A percentile compares a stretch with the other conserved stretches of the same genome.
These are phyloP conservation scores for Ambrosiella cleistominuta DNA, from an alignment of 2,329 filamentous ascomycete species.

Conservation along the genomic window DNA sequence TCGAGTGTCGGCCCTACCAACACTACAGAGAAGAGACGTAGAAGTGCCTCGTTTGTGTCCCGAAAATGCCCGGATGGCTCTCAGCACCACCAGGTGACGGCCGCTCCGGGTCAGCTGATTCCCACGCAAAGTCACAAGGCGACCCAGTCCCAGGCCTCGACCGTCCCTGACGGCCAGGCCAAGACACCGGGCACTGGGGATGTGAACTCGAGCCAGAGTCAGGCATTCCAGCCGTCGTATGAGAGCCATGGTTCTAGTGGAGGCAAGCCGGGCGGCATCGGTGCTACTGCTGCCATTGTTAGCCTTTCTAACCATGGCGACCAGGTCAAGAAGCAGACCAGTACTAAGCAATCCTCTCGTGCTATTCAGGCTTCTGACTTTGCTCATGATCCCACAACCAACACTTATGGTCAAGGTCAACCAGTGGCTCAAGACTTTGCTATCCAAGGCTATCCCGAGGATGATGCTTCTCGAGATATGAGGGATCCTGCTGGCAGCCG, in stretches of 20 bases:
- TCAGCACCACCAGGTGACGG: slow-evolving; percentile 8
- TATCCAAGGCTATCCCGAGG: background rate
- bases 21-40: background rate
- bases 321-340: background rate
- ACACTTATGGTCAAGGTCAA: background rate
- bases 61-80: slow-evolving; percentile 3
- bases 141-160: slow-evolving; percentile 2
- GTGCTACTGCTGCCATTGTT: slow-evolving; percentile 11
- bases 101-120: slow-evolving; percentile 9
- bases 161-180: background rate
- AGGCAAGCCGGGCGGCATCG: slow-evolving; percentile 8
- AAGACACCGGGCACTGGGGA: background rate
- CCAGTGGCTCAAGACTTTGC: background rate
- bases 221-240: background rate
- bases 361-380: background rate
- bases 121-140: slow-evolving; percentile 6
- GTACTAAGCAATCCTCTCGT: background rate
- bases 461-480: background rate
- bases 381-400: background rate
- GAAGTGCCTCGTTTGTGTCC: slow-evolving; percentile 3
- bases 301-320: slow-evolving; percentile 2
- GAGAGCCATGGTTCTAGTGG: background rate
- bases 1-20: background rate
- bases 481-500: too few species aligned
- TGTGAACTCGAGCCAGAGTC: background rate